These are phyloP conservation scores for Stentor roeselii DNA, from an alignment of 73 alveolate genomes.

Conservation along the genomic window DNA sequence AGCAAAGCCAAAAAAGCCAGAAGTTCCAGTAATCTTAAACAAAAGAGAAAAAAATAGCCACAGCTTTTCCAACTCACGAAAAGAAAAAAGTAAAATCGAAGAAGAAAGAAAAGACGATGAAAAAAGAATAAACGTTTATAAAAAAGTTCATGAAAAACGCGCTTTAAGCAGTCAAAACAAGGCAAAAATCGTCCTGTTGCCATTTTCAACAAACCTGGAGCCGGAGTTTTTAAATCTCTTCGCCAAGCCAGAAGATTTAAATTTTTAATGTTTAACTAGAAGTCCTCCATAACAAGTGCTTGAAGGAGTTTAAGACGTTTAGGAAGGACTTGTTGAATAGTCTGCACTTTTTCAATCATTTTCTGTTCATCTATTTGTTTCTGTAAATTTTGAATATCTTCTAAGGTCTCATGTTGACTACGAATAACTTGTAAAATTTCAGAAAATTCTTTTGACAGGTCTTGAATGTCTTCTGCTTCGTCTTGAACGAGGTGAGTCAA, in stretches of 20 bases:
- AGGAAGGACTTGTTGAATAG: not conserved
- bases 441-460: not conserved
- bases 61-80: not conserved
- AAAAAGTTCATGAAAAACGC: not conserved
- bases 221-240: constrained; percentile 20
- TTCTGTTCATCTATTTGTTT: not conserved
- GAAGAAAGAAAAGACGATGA: constrained; percentile 5
- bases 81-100: not conserved
- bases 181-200: not conserved
- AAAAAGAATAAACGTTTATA: not conserved
- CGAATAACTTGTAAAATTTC: not conserved
- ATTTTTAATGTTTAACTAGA: not conserved
- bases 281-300: constrained; percentile 4
- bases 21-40: constrained; percentile 1
- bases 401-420: not conserved
- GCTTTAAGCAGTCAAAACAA: not conserved
- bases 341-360: not conserved
- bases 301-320: not conserved
- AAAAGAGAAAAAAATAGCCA: not conserved
- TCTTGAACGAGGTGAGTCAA: not conserved
- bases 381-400: not conserved
- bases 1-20: not conserved
- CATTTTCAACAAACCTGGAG: not conserved
- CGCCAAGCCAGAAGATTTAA: constrained; percentile 8
- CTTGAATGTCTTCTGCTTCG: constrained; percentile 17